Evolutionary conservation across 2,329 filamentous ascomycete species (phyloP).

Genomic region (Penicillium psychrosexuale): DNA sequence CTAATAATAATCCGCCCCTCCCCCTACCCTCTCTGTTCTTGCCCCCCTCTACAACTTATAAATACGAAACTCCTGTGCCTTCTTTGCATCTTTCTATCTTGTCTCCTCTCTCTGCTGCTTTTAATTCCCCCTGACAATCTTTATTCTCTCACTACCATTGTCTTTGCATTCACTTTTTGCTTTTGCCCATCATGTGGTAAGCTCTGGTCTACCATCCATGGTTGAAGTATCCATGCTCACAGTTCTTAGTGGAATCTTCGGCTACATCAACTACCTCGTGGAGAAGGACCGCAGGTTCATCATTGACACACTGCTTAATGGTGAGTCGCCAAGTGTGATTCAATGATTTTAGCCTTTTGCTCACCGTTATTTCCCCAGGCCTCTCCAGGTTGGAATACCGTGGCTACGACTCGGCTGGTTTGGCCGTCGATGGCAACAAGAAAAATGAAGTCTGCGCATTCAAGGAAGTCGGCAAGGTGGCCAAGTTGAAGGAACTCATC

Average conservation of each 20-base stretch:
- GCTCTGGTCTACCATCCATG: conserved; percentile 9
- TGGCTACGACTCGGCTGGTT: conserved; percentile 95
- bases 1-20: conserved; percentile 21
- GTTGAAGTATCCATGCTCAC: conserved; percentile 13
- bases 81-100: neutral
- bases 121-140: neutral
- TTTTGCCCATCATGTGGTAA: conserved; percentile 36
- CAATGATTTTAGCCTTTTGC: neutral
- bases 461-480: conserved; percentile 99
- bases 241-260: conserved; percentile 54
- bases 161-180: conserved; percentile 1
- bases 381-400: conserved; percentile 96
- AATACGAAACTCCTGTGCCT: conserved; percentile 19
- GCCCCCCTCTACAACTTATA: conserved; percentile 19
- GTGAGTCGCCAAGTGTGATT: conserved; percentile 44
- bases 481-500: conserved; percentile 91
- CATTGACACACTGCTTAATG: conserved; percentile 92
- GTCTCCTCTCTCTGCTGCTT: neutral
- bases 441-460: conserved; percentile 96
- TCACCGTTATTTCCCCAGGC: conserved; percentile 52
- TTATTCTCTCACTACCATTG: neutral
- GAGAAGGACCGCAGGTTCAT: conserved; percentile 98
- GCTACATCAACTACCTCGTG: conserved; percentile 98
- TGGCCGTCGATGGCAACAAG: conserved; percentile 96
- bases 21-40: conserved; percentile 9